phyloP scores from a whole-genome alignment of 495 filamentous ascomycete genomes.

The Tuber aestivum region DNA sequence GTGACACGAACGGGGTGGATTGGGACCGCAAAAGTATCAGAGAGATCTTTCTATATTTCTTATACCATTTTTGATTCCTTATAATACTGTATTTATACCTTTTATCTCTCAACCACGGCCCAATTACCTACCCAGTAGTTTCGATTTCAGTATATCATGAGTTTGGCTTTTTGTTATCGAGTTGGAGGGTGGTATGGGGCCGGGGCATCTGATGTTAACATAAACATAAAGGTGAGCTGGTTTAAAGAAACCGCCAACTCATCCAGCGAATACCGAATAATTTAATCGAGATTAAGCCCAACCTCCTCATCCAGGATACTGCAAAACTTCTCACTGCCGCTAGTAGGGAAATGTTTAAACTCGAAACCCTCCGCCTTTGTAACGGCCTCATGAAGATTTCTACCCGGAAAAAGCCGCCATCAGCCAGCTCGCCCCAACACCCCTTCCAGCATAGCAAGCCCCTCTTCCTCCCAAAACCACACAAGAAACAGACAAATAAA shows the following conservation, averaged over 20 bases:
- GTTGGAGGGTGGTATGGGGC: neutral
- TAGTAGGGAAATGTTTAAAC: conserved; percentile 33
- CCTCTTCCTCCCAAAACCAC: neutral
- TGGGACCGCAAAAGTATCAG: neutral
- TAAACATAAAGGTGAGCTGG: neutral
- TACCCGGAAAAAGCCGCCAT: neutral
- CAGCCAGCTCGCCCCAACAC: neutral
- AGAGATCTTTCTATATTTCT: neutral
- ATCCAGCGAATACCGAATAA: neutral
- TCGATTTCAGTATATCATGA: neutral
- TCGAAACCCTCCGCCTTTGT: conserved; percentile 17
- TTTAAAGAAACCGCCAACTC: neutral
- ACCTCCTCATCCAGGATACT: conserved; percentile 35
- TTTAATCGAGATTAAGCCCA: conserved; percentile 32
- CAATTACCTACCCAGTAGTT: neutral
- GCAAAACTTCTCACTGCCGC: conserved; percentile 27
- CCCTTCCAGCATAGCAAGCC: neutral
- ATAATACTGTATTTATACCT: neutral
- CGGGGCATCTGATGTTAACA: neutral
- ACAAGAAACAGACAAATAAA: neutral
- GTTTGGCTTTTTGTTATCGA: neutral
- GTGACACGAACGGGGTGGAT: neutral
- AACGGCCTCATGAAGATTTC: conserved; percentile 33
- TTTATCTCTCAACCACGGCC: neutral
- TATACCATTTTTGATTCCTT: conserved; percentile 1